Evolutionary conservation across 768 basidiomycete species (phyloP).

Genomic region (Calvatia gigantea): DNA sequence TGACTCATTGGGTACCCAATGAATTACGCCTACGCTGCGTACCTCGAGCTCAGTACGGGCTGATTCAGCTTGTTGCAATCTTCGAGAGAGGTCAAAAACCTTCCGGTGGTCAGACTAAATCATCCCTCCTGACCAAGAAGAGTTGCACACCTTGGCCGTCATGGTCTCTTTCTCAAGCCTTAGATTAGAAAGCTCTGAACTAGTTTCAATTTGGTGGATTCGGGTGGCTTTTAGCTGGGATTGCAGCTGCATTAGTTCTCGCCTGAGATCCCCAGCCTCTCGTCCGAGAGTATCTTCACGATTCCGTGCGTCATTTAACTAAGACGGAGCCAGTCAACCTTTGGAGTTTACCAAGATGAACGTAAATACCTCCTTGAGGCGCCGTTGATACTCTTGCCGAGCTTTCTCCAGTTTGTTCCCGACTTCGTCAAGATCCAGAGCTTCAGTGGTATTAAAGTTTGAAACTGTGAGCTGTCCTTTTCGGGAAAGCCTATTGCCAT

Average conservation of each 20-base stretch:
- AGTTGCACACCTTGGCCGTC: neutral
- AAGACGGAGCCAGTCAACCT: neutral
- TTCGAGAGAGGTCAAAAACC: slow-evolving; percentile 3
- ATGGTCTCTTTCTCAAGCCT: neutral
- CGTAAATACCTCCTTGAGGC: neutral
- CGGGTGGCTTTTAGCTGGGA: neutral
- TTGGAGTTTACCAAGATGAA: neutral
- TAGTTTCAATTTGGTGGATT: neutral
- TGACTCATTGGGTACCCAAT: neutral
- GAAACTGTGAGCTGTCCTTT: neutral
- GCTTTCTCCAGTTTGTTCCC: slow-evolving; percentile 14
- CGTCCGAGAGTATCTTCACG: neutral
- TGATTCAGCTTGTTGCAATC: neutral
- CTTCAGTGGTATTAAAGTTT: neutral
- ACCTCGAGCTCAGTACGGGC: neutral
- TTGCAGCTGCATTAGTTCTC: slow-evolving; percentile 5
- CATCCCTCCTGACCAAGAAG: neutral
- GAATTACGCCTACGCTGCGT: neutral
- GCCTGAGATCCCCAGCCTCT: slow-evolving; percentile 7
- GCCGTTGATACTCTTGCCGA: slow-evolving; percentile 13
- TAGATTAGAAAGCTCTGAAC: slow-evolving; percentile 1
- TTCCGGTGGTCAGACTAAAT: neutral
- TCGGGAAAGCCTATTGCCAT: neutral
- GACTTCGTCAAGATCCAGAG: slow-evolving; percentile 13
- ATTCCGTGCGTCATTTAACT: slow-evolving; percentile 3